Evolutionary conservation across 2,329 filamentous ascomycete genomes (phyloP).

Genomic region (Colletotrichum noveboracense): DNA sequence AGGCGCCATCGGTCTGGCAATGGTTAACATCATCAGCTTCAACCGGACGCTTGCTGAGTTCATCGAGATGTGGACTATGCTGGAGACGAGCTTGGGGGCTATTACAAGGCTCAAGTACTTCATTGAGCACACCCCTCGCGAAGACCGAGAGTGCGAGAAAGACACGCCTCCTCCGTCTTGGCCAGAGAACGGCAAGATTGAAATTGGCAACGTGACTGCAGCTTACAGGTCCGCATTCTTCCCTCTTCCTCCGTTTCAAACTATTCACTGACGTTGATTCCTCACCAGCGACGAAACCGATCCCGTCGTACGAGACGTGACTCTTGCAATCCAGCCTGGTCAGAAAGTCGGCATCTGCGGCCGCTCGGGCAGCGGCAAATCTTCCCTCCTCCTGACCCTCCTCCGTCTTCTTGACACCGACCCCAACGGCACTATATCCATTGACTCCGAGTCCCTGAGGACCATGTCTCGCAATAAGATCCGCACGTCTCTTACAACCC

Average conservation of each 20-base stretch:
- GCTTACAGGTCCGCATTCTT: constrained; percentile 25
- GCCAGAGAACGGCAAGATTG: constrained; percentile 30
- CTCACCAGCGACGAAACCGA: constrained; percentile 27
- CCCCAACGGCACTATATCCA: constrained; percentile 32
- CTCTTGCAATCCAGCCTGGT: constrained; percentile 34
- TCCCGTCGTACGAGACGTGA: constrained; percentile 21
- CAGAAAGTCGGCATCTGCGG: constrained; percentile 57
- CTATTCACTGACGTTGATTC: not conserved
- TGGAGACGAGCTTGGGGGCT: constrained; percentile 41
- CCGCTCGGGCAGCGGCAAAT: constrained; percentile 59
- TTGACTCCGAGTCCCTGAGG: constrained; percentile 49
- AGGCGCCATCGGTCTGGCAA: constrained; percentile 35
- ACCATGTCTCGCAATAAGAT: constrained; percentile 45
- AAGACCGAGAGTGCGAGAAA: constrained; percentile 25
- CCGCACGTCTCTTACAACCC: constrained; percentile 45
- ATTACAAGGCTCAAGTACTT: constrained; percentile 37
- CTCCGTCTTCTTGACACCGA: constrained; percentile 52
- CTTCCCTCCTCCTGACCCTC: constrained; percentile 50
- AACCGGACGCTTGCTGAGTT: constrained; percentile 34
- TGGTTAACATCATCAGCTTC: constrained; percentile 30
- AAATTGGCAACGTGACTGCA: constrained; percentile 30
- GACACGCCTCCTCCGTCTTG: constrained; percentile 25
- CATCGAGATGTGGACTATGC: constrained; percentile 38
- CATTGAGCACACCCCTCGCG: constrained; percentile 26
- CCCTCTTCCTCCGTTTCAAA: not conserved